Base-by-base conservation (phyloP, 306 rosid species). In the Astragalus glycyphyllos region DNA sequence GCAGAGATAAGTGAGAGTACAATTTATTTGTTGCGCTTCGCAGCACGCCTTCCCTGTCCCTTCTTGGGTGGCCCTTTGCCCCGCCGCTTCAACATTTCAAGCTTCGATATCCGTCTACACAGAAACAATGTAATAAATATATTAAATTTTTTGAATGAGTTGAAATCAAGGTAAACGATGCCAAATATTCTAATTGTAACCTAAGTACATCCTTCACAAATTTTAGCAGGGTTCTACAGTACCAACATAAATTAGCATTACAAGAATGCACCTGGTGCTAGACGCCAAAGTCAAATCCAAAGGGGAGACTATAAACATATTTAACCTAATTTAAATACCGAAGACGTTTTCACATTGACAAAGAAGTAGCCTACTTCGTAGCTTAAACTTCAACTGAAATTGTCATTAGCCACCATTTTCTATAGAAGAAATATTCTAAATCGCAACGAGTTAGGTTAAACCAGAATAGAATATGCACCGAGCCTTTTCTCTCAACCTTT, bases 11-110 rank as follows among this genome's bases (percentile, higher is more conserved):
- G 29, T n/a, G 6, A 47, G 72, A 74, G 61, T 61, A 68, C 69
- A 29, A 73, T 74, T 77, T 84, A 87, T 74, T 92, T 81, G 77
- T 71, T 88, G 58, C 96, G 96, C 60, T 92, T 92, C 62, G 88
- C 82, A 55, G 95, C 96, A 69, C 96, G 95, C 86, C 66, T 86
- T 71, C 98, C 98, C 34, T 89, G 89, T 60, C 96, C 96, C 84
- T 92, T 92, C 90, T 89, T 87, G n/a, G 95, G 96, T 35, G 96
- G 86, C 69, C 96, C 96, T 75, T 92, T 92, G 37, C 98, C 95
- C 16, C 98, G 90, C 40, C 96, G 96, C 87, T 86, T 92, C 89
- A 92, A 80, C 95, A 92, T 92, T 85, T 89, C 92, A 59, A 92
- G 96, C 80, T 83, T 92, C 14, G 90, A 81, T 76, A 86, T 76